Conservation (phyloP, 1,284 basidiomycete species). For the Ganoderma multipileum region DNA sequence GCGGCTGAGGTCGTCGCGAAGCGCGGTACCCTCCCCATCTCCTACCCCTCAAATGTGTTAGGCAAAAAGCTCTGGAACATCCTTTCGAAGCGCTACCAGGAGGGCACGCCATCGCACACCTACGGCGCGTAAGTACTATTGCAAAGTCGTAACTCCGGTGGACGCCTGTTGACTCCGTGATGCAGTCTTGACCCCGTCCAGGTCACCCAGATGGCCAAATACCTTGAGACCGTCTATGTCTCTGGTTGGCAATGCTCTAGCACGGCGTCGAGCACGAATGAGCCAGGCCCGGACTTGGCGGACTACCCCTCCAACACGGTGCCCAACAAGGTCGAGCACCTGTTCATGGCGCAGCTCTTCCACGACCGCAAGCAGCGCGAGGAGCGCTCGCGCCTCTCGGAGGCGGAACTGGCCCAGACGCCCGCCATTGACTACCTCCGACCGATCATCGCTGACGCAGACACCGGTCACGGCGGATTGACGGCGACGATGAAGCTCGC, state of each 20-base stretch:
- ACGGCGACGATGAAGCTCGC: conserved; percentile 76
- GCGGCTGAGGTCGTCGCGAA: conserved; percentile 94
- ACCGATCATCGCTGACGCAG: conserved; percentile 74
- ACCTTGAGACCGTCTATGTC: conserved; percentile 97
- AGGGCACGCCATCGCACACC: conserved; percentile 86
- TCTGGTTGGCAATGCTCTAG: conserved; percentile 98
- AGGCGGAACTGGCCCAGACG: conserved; percentile 74
- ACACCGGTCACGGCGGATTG: conserved; percentile 71
- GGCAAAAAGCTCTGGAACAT: conserved; percentile 89
- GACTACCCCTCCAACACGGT: conserved; percentile 96
- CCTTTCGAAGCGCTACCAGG: conserved; percentile 72
- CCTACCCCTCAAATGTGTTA: conserved; percentile 87
- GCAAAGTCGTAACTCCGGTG: neutral
- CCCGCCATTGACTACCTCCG: conserved; percentile 69
- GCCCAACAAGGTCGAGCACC: conserved; percentile 89
- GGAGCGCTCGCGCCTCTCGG: conserved; percentile 74
- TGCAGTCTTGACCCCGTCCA: conserved; percentile 94
- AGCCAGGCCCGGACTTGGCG: conserved; percentile 97
- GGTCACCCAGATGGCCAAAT: conserved; percentile 98
- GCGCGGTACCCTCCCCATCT: conserved; percentile 86
- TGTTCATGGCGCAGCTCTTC: conserved; percentile 89
- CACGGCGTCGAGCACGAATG: conserved; percentile 90
- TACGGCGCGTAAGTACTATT: conserved; percentile 90
- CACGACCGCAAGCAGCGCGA: conserved; percentile 90
- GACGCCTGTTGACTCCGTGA: neutral